Conservation (phyloP, 1,139 yeast species). For the Yamadazyma jaroonii region DNA sequence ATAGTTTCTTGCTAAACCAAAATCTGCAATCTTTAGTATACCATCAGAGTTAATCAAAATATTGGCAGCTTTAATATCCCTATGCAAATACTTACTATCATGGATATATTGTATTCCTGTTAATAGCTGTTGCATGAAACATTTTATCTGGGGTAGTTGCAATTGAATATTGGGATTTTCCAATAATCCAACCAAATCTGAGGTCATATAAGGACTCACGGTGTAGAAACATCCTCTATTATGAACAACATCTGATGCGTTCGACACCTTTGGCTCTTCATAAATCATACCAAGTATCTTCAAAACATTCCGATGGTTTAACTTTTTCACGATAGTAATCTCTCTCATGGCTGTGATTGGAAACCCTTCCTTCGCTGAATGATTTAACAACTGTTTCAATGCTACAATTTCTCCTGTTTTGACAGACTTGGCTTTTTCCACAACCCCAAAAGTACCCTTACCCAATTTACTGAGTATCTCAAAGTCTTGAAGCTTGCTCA, state of each 20-base stretch:
- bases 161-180: conserved; percentile 75
- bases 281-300: conserved; percentile 82
- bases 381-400: conserved; percentile 77
- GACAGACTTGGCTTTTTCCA: conserved; percentile 38
- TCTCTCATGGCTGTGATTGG: conserved; percentile 96
- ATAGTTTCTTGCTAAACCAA: conserved; percentile 84
- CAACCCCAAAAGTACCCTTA: conserved; percentile 50
- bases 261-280: conserved; percentile 48
- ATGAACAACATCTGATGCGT: conserved; percentile 30
- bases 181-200: conserved; percentile 89
- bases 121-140: conserved; percentile 76
- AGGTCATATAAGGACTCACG: conserved; percentile 91
- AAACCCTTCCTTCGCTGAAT: conserved; percentile 85
- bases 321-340: conserved; percentile 73
- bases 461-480: conserved; percentile 40
- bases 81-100: conserved; percentile 65
- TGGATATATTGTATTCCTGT: conserved; percentile 84
- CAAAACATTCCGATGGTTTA: conserved; percentile 69
- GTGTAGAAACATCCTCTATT: conserved; percentile 67
- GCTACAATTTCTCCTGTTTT: conserved; percentile 38
- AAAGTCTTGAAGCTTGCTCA: conserved; percentile 32
- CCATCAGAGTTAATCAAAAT: conserved; percentile 78
- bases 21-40: conserved; percentile 81
- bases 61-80: conserved; percentile 95
- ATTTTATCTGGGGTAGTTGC: conserved; percentile 69